Evolutionary conservation across 2,329 filamentous ascomycete species (phyloP).

Genomic region (Cytospora leucostoma): DNA sequence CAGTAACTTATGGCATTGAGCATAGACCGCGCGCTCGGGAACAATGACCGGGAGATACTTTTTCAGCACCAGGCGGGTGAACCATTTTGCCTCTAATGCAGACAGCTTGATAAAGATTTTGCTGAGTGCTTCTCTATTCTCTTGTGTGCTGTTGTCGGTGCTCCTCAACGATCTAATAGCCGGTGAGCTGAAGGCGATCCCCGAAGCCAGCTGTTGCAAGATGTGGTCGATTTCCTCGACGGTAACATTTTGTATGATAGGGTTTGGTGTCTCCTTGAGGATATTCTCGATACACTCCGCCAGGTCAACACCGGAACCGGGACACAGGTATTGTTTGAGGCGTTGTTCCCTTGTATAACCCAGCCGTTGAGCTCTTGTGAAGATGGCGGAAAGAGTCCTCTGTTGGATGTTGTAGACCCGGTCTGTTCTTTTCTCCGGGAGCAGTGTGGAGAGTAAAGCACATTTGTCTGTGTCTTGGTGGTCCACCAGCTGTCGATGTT

Average conservation of each 20-base stretch:
- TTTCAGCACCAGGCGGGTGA: constrained; percentile 79
- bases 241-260: constrained; percentile 46
- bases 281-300: constrained; percentile 70
- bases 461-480: constrained; percentile 56
- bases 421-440: constrained; percentile 76
- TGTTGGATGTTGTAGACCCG: constrained; percentile 74
- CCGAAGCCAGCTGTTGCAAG: constrained; percentile 67
- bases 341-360: constrained; percentile 61
- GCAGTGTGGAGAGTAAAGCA: constrained; percentile 72
- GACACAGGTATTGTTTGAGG: constrained; percentile 62
- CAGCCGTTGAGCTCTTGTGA: constrained; percentile 67
- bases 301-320: constrained; percentile 64
- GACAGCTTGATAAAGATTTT: constrained; percentile 60
- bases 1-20: constrained; percentile 67
- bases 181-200: constrained; percentile 70
- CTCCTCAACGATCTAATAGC: constrained; percentile 48
- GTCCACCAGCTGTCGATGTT: constrained; percentile 61
- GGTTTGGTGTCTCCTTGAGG: constrained; percentile 58
- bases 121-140: constrained; percentile 50
- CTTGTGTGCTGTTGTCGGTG: constrained; percentile 8
- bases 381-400: constrained; percentile 62
- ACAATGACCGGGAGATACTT: constrained; percentile 68
- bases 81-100: constrained; percentile 80
- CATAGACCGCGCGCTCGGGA: constrained; percentile 57
- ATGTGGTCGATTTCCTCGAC: constrained; percentile 72